Conservation (phyloP, 495 filamentous ascomycete genomes). For the Mytilinidion resinicola region DNA sequence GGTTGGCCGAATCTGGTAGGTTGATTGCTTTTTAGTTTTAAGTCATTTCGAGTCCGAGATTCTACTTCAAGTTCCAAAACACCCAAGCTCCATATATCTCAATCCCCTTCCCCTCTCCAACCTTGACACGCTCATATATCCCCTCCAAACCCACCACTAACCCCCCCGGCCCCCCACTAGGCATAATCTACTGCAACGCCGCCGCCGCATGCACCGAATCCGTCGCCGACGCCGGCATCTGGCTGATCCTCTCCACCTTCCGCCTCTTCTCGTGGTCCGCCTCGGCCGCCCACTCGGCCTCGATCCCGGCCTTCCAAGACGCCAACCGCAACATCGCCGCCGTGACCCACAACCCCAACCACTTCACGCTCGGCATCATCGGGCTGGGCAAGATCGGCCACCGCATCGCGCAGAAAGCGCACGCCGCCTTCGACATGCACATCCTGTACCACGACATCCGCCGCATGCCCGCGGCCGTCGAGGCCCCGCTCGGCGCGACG, state of each 20-base stretch:
- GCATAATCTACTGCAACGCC: slow-evolving; percentile 66
- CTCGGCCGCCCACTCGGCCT: slow-evolving; percentile 42
- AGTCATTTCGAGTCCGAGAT: not conserved
- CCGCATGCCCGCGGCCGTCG: slow-evolving; percentile 45
- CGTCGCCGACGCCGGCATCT: slow-evolving; percentile 59
- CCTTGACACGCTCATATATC: not conserved
- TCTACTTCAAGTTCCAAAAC: not conserved
- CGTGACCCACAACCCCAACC: slow-evolving; percentile 52
- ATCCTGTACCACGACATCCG: slow-evolving; percentile 62
- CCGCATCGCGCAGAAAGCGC: slow-evolving; percentile 57
- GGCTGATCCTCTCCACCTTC: slow-evolving; percentile 59
- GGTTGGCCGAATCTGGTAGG: slow-evolving; percentile 62
- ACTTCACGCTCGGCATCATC: slow-evolving; percentile 53
- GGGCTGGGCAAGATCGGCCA: slow-evolving; percentile 66
- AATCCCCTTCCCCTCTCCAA: not conserved
- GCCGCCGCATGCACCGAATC: slow-evolving; percentile 62
- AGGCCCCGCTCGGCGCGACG: slow-evolving; percentile 42
- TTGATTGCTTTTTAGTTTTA: not conserved
- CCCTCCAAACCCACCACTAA: not conserved
- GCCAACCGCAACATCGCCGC: slow-evolving; percentile 54
- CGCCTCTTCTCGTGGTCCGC: slow-evolving; percentile 58
- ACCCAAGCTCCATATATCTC: too few relatives aligned
- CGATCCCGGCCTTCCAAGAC: slow-evolving; percentile 42
- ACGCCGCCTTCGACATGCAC: slow-evolving; percentile 57
- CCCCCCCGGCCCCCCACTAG: slow-evolving; percentile 33